Evolutionary conservation across 1,284 basidiomycete species (phyloP).

Genomic region (Irpex lacteus): DNA sequence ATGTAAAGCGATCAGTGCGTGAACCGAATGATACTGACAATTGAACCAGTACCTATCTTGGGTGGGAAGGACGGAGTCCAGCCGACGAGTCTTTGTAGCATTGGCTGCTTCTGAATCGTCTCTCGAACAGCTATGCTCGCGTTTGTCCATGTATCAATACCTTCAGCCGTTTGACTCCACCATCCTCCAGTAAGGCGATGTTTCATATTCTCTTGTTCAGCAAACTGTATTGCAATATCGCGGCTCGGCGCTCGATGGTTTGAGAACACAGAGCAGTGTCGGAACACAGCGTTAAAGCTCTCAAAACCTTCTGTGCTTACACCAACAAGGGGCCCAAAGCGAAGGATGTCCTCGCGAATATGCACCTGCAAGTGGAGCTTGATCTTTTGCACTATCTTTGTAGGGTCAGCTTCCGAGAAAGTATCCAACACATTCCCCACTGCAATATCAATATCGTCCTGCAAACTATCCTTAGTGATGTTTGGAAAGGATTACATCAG

Average conservation of each 20-base stretch:
- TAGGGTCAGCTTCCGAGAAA: slow-evolving; percentile 19
- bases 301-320: slow-evolving; percentile 41
- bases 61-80: too few species aligned
- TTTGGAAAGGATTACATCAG: too few species aligned
- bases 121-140: too few species aligned
- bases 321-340: neutral
- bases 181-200: slow-evolving; percentile 19
- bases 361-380: slow-evolving; percentile 28
- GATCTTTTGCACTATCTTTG: slow-evolving; percentile 20
- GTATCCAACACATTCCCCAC: slow-evolving; percentile 22
- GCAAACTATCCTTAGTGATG: too few species aligned
- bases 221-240: slow-evolving; percentile 37
- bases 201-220: slow-evolving; percentile 30
- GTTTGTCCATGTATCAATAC: too few species aligned
- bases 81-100: neutral
- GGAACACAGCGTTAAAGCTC: slow-evolving; percentile 43
- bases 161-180: too few species aligned
- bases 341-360: neutral
- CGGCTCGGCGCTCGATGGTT: slow-evolving; percentile 42
- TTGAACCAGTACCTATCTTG: too few species aligned
- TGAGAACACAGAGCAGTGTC: slow-evolving; percentile 36
- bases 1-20: too few species aligned
- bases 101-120: neutral
- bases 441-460: slow-evolving; percentile 17
- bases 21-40: too few species aligned